These are phyloP conservation scores for Ambrosia artemisiifolia DNA, from an alignment of 129 eudicot species.

Conservation along the genomic window DNA sequence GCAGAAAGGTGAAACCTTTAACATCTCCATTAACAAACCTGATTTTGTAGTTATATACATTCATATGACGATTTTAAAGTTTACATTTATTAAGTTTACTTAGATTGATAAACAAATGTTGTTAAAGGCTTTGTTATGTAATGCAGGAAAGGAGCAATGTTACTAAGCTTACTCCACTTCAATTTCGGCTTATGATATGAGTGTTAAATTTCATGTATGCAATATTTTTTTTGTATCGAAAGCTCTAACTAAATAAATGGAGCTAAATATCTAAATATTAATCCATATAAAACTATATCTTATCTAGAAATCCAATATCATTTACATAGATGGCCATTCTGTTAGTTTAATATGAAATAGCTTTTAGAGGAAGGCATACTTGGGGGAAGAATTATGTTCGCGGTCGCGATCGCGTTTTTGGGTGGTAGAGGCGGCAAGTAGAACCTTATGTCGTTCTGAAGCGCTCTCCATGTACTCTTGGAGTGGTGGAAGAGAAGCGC, in stretches of 20 bases:
- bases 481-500: slow-evolving; percentile 70
- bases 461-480: slow-evolving; percentile 78
- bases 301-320: neutral
- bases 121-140: neutral
- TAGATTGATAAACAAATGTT: neutral
- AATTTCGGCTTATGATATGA: slow-evolving; percentile 25
- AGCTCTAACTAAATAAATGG: neutral
- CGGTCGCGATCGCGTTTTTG: slow-evolving; percentile 24
- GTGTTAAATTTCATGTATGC: neutral
- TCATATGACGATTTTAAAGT: neutral
- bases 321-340: neutral
- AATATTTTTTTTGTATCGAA: neutral
- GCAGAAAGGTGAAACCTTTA: slow-evolving; percentile 25
- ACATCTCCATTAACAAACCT: neutral
- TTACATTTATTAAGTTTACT: neutral
- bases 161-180: slow-evolving; percentile 42
- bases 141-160: slow-evolving; percentile 44
- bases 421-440: slow-evolving; percentile 35
- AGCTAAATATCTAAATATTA: neutral
- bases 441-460: slow-evolving; percentile 41
- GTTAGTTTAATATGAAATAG: neutral
- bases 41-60: too few species aligned
- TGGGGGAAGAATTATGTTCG: slow-evolving; percentile 24
- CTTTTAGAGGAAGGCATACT: slow-evolving; percentile 41
- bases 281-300: too few species aligned